Evolutionary conservation across 805 yeast genomes (phyloP), one percentile per base, ranked within the genome.

Genomic region (Ogataea trehaloabstinens): DNA sequence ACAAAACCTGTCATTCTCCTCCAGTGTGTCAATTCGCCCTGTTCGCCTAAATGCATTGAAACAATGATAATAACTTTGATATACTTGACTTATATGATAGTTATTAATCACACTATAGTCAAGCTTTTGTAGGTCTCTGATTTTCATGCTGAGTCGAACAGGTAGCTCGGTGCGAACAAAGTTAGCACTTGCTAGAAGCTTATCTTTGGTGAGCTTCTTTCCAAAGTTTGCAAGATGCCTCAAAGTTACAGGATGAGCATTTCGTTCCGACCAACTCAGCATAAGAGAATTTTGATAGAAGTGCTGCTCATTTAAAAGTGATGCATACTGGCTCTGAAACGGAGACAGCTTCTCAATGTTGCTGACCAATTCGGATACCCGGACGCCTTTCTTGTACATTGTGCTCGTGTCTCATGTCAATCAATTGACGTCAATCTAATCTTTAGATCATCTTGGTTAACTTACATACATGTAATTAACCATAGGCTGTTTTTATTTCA

Each of bases 211-310:
- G 36, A 91, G 61, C 24, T 74, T 75, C 51, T 82, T 82, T 33
- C 96, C 97, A 57, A 84, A 91, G 29, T 88, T 88, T 2, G 96
- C 96, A 49, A 91, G 63, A 53, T 91, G 97, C 37, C 87, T 70
- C n/a, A 93, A 61, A 1, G 96, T 82, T 17, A 91, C 95, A 0
- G 98, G 96, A 58, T 87, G 88, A 0, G 96, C 90, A n/a, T 56
- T 56, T 46, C 79, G 75, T 35, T 74, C 68, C 29, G 79, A 68
- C 76, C 85, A 86, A 25, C 71, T 70, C 53, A 77, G 62, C 42
- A 88, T 66, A 4, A 82, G 76, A 16, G 80, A 78, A 54, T 85
- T 85, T 51, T 89, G 97, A 57, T 87, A 91, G 61, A 85, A 91
- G 57, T 89, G 97, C 55, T 86, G 90, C 17, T 75, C 73, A 38